A percentile compares a stretch with the other conserved stretches of the same genome.
Conservation (phyloP, 805 yeast genomes). For the Martiniozyma abietophila region DNA sequence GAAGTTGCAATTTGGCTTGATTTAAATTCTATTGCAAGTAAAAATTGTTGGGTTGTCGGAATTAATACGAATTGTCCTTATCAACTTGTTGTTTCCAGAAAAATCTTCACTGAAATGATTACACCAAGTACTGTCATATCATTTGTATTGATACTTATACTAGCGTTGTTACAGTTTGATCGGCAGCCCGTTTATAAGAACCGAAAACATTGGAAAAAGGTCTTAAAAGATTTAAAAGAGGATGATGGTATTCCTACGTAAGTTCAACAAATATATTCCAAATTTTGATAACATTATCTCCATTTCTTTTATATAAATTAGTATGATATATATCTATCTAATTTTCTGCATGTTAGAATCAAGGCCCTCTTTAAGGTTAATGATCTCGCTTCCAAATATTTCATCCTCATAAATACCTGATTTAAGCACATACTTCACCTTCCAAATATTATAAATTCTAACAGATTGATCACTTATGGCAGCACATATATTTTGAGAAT, state of each 20-base stretch:
- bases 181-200: slow-evolving; percentile 63
- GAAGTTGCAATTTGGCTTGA: slow-evolving; percentile 63
- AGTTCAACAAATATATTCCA: neutral
- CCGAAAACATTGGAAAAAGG: slow-evolving; percentile 53
- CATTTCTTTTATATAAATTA: neutral
- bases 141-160: slow-evolving; percentile 38
- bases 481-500: slow-evolving; percentile 51
- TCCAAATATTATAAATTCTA: slow-evolving; percentile 69
- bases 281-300: neutral
- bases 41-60: slow-evolving; percentile 87
- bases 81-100: slow-evolving; percentile 40
- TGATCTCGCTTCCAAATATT: slow-evolving; percentile 45
- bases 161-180: slow-evolving; percentile 47
- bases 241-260: slow-evolving; percentile 84
- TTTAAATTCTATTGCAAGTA: slow-evolving; percentile 64
- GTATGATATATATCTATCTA: slow-evolving; percentile 12
- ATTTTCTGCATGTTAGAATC: slow-evolving; percentile 20
- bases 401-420: slow-evolving; percentile 28
- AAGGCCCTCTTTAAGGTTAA: slow-evolving; percentile 52
- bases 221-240: slow-evolving; percentile 50
- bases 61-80: slow-evolving; percentile 74
- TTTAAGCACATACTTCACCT: slow-evolving; percentile 30
- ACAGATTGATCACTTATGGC: slow-evolving; percentile 76
- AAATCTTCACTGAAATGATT: slow-evolving; percentile 52
- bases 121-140: slow-evolving; percentile 61